Base-by-base conservation (phyloP, 2,329 filamentous ascomycete species). In the Hypoxylon sp. region DNA sequence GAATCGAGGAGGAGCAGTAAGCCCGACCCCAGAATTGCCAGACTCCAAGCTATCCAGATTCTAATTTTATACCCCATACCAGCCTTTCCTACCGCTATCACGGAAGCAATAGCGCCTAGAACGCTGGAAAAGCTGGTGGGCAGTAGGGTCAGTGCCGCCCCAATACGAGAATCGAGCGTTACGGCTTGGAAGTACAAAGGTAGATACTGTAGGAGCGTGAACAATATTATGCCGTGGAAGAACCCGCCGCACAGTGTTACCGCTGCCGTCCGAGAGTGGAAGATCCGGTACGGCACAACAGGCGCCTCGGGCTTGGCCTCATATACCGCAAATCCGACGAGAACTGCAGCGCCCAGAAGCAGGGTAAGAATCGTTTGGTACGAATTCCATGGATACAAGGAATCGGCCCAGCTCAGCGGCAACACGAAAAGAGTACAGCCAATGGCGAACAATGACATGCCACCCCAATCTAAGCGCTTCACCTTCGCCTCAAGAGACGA, bases 121-220 rank as follows among this genome's bases (percentile, higher is more conserved):
- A 72, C 68, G 10, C 60, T 64, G 33, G 57, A 31, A 3, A 66
- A 37, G 46, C 69, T 69, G 13, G 69, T 72, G 17, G 77, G 79
- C n/a, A 78, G 51, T 6, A 79, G 31, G 3, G 72, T 71, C 0
- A 79, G 68, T 10, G 76, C 78, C 1, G 79, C 72, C 14, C 62
- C 27, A 1, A 81, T 53, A 0, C 77, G 71, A 0, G 75, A 70
- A 22, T 80, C 59, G 20, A 77, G 70, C 22, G 70, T 56, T 1
- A 81, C 76, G 6, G 80, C 75, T 60, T 82, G 78, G 65, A 75
- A 81, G 42, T 77, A 77, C 0, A 80, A 55, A 0, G 80, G 80
- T 1, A 81, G 25, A 61, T 80, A 81, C n/a, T 71, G 71, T 7
- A 79, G 48, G 7, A 79, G 60, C 0, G 74, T 61, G 64, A 73